Percentiles rank a stretch among this genome's conserved stretches.
These are phyloP conservation scores for Cryptosporidium sp. DNA, from an alignment of 169 alveolate genomes.

Conservation along the genomic window DNA sequence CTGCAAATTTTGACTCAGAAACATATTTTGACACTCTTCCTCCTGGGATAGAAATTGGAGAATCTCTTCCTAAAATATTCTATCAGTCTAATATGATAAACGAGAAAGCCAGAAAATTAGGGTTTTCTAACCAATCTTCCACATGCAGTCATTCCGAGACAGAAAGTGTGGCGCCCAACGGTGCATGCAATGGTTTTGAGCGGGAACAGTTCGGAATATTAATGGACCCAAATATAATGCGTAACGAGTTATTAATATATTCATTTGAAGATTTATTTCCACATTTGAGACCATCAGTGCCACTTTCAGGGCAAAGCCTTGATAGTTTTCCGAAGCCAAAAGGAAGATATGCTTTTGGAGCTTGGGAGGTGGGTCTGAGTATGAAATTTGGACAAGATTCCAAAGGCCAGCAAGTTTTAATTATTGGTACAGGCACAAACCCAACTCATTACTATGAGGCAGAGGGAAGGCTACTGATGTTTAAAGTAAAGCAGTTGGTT, in stretches of 20 bases:
- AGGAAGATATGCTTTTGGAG: slow-evolving; percentile 63
- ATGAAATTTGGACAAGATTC: slow-evolving; percentile 60
- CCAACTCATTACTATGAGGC: slow-evolving; percentile 71
- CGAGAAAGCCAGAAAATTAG: slow-evolving; percentile 5
- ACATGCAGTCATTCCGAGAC: not conserved
- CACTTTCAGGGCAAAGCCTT: not conserved
- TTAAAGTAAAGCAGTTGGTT: slow-evolving; percentile 34
- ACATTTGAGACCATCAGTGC: not conserved
- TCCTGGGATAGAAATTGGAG: slow-evolving; percentile 75
- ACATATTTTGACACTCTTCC: slow-evolving; percentile 63
- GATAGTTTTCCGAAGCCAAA: slow-evolving; percentile 48
- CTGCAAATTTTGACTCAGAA: slow-evolving; percentile 12
- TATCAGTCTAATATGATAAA: slow-evolving; percentile 16
- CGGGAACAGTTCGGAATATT: slow-evolving; percentile 19
- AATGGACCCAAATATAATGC: slow-evolving; percentile 19
- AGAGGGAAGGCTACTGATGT: slow-evolving; percentile 56
- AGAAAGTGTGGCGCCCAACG: not conserved
- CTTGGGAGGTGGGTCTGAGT: slow-evolving; percentile 70
- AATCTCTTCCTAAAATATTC: slow-evolving; percentile 39
- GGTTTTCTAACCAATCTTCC: not conserved
- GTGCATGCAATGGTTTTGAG: slow-evolving; percentile 10
- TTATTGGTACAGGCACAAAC: slow-evolving; percentile 72
- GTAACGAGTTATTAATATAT: slow-evolving; percentile 40
- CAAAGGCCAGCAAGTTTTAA: slow-evolving; percentile 46
- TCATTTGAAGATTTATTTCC: slow-evolving; percentile 63